Conservation (phyloP, 345 rosid genomes). For the Eucalyptus dawsonii region DNA sequence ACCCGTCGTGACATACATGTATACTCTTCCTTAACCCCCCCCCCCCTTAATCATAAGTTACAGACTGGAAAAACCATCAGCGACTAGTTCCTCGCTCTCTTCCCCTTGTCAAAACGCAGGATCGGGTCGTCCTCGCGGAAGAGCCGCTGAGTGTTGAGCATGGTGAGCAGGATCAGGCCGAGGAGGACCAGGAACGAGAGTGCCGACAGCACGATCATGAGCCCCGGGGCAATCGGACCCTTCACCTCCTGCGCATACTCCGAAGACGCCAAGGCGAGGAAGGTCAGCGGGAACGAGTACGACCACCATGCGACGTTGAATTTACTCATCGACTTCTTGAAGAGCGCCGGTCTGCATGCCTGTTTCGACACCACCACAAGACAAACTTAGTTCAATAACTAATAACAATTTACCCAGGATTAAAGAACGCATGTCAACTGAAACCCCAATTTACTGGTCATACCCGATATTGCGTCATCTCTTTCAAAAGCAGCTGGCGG, state of each 20-base stretch:
- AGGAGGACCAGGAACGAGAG: constrained; percentile 18
- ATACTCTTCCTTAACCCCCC: background rate
- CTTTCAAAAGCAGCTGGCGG: background rate
- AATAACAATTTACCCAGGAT: no score
- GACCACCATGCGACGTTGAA: constrained; percentile 34
- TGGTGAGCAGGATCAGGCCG: constrained; percentile 5
- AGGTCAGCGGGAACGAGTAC: constrained; percentile 21
- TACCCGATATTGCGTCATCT: background rate
- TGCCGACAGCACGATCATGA: constrained; percentile 10
- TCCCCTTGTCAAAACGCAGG: background rate
- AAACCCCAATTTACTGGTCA: background rate
- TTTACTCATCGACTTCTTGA: constrained; percentile 25
- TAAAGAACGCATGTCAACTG: background rate
- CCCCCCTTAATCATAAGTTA: background rate
- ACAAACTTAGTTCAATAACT: background rate
- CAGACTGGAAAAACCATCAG: background rate
- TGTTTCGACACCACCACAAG: constrained; percentile 4
- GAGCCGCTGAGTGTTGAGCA: background rate
- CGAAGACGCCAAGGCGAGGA: constrained; percentile 14
- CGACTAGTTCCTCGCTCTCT: background rate
- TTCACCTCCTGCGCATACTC: constrained; percentile 19
- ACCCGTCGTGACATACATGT: background rate
- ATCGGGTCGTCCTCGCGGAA: constrained; percentile 14
- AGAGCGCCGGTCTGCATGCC: constrained; percentile 16
- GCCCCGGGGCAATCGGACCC: background rate